Conservation (phyloP, 2,329 filamentous ascomycete species). For the Dactylonectria macrodidyma region DNA sequence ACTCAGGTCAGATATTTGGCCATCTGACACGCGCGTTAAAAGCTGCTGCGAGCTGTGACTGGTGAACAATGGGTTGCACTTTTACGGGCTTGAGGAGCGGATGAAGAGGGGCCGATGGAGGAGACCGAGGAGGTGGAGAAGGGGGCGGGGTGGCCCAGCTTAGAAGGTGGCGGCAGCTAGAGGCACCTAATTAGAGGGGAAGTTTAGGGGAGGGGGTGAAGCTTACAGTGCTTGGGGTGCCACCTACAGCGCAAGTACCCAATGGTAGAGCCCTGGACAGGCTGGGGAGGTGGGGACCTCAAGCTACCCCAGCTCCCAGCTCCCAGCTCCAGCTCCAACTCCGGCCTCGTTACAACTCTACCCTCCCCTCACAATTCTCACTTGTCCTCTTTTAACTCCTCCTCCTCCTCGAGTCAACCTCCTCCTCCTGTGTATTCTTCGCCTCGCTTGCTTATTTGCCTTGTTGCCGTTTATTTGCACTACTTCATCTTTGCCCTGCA, state of each 20-base stretch:
- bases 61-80: background rate
- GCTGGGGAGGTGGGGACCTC: constrained; percentile 5
- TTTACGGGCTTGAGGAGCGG: background rate
- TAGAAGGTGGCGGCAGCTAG: too few relatives aligned
- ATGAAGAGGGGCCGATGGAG: background rate
- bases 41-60: background rate
- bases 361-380: background rate
- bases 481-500: background rate
- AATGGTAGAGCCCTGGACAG: background rate
- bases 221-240: too few relatives aligned
- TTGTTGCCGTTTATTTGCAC: background rate
- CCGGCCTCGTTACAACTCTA: background rate
- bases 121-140: background rate
- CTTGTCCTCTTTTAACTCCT: background rate
- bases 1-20: background rate
- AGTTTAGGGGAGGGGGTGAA: background rate
- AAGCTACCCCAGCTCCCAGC: constrained; percentile 1
- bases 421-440: background rate
- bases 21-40: background rate
- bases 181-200: background rate
- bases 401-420: background rate
- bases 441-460: background rate
- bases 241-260: too few relatives aligned
- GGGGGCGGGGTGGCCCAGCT: background rate
- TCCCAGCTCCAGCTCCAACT: constrained; percentile 1